Evolutionary conservation across 805 yeast genomes (phyloP).

Genomic region (Candida chauliodis): DNA sequence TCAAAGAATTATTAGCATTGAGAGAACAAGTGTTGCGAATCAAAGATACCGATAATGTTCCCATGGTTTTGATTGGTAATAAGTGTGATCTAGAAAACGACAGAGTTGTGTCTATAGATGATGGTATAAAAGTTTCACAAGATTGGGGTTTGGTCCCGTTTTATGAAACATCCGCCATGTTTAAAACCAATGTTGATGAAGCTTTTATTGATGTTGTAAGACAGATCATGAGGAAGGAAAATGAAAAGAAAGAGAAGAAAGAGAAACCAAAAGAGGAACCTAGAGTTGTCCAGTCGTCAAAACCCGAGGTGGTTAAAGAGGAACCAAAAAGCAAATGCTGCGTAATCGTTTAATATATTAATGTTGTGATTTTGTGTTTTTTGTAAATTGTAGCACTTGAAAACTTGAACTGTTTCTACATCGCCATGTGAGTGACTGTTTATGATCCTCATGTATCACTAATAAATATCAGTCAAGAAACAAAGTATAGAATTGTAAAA

Average conservation of each 20-base stretch:
- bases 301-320: neutral
- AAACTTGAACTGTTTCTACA: too few species aligned
- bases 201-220: constrained; percentile 86
- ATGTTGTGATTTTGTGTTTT: too few species aligned
- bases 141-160: constrained; percentile 89
- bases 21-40: constrained; percentile 82
- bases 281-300: constrained; percentile 1
- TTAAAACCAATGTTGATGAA: constrained; percentile 83
- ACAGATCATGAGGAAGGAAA: constrained; percentile 80
- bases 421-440: too few species aligned
- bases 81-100: constrained; percentile 80
- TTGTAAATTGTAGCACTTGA: too few species aligned
- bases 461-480: too few species aligned
- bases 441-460: too few species aligned
- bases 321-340: constrained; percentile 23
- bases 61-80: constrained; percentile 88
- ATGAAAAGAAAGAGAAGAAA: constrained; percentile 43
- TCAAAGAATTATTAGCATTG: constrained; percentile 72
- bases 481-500: too few species aligned
- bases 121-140: constrained; percentile 78
- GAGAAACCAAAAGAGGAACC: constrained; percentile 26
- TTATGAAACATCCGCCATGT: constrained; percentile 91
- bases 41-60: constrained; percentile 72
- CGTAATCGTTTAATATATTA: constrained; percentile 23
- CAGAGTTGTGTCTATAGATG: constrained; percentile 72